Base-by-base conservation (phyloP, 148 eudicot species). In the Polygonum aviculare region DNA sequence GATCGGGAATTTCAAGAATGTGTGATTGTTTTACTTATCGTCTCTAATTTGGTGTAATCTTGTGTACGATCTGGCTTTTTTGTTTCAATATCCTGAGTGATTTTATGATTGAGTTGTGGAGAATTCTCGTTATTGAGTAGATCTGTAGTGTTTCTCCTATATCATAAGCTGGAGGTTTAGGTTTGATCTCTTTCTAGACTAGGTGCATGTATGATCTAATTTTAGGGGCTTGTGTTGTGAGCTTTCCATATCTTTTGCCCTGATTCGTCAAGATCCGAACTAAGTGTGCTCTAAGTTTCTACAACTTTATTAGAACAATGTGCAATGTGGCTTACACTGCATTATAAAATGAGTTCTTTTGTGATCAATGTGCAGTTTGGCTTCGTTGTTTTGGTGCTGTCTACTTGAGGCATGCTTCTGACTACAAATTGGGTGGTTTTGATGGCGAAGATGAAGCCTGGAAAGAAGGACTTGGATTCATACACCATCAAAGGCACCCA, bases 381-480 rank as follows among this genome's bases (percentile, higher is more conserved):
- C 74, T 44, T 26, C 50, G 7, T 71, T 71, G 21, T 71, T 50
- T 47, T 71, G 74, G 33, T 71, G 74, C 51, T 71, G 74, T 33
- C 74, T 71, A 14, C 74, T 71, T 7, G 74, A 71, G 15, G 74
- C 74, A 10, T 72, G 55, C 54, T 45, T 72, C 54, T 72, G 75
- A 45, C 47, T 35, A 21, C 16, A 35, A 14, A 12, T 12, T 39
- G n/a, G 70, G 70, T 33, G 70, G 41, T 63, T 71, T 79, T 18
- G 21, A 83, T 83, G 86, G 86, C 86, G 54, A 83, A 83, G 79
- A 83, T 84, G 4, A 83, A 81, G 63, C 86, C 86, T 26, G 86
- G 83, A 22, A 81, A 76, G 65, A 83, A 81, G 67, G 86, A 83
- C 73, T 49, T 83, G 54, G 86, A 83, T 59, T 78, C 81, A 14